Conservation (phyloP, 2,329 filamentous ascomycete species). For the Huntiella savannae region DNA sequence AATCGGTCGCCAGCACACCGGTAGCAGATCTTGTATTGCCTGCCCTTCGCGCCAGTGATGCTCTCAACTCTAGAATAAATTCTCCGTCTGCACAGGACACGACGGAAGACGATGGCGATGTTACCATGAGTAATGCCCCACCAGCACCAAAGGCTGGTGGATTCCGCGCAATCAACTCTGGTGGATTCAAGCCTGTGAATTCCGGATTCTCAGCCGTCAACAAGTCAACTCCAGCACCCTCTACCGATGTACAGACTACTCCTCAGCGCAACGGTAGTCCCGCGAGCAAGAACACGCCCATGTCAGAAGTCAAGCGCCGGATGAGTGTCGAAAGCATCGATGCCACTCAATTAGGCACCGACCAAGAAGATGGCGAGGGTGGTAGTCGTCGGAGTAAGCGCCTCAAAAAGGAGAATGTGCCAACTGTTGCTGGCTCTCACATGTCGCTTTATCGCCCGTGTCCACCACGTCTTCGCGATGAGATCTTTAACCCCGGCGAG, state of each 20-base stretch:
- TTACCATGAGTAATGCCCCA: conserved; percentile 27
- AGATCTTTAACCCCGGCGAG: conserved; percentile 29
- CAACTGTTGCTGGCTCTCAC: conserved; percentile 86
- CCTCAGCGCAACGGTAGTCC: conserved; percentile 32
- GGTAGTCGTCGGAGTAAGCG: conserved; percentile 77
- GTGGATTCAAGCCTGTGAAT: conserved; percentile 59
- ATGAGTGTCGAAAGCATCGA: conserved; percentile 41
- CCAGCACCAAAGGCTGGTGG: conserved; percentile 26
- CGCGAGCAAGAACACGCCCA: conserved; percentile 44
- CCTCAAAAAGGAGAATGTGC: conserved; percentile 60
- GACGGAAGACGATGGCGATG: conserved; percentile 28
- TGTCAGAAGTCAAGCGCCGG: conserved; percentile 53
- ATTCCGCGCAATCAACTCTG: conserved; percentile 40
- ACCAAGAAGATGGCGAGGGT: conserved; percentile 41
- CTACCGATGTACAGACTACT: conserved; percentile 5
- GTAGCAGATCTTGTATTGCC: conserved; percentile 48
- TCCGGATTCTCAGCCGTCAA: conserved; percentile 50
- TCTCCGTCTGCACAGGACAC: conserved; percentile 18
- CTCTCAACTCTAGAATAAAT: conserved; percentile 29
- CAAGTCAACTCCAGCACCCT: conserved; percentile 8
- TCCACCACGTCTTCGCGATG: conserved; percentile 45
- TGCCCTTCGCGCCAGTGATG: conserved; percentile 35
- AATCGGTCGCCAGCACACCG: conserved; percentile 39
- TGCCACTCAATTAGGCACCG: conserved; percentile 27
- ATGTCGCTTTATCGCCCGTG: conserved; percentile 86